phyloP scores from a whole-genome alignment of 331 rosid genomes.

The Arachis monticola region DNA sequence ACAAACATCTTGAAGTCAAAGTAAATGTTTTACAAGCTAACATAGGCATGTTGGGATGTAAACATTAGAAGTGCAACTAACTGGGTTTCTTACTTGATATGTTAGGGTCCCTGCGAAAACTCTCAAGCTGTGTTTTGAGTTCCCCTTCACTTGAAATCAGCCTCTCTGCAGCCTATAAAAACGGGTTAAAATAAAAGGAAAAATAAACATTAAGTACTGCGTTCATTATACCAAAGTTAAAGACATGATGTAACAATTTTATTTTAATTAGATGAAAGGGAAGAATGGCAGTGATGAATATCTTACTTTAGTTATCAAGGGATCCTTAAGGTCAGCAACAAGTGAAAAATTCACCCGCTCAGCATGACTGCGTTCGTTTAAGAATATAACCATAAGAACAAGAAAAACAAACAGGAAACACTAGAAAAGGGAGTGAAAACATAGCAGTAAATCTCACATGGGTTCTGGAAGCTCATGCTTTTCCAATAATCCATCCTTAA shows the following conservation, averaged over 20 bases:
- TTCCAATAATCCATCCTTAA: conserved; percentile 77
- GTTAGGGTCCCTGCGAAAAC: conserved; percentile 67
- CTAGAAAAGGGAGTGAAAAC: neutral
- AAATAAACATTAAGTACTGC: conserved; percentile 2
- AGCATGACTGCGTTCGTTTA: conserved; percentile 58
- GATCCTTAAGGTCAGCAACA: conserved; percentile 85
- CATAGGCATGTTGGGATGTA: neutral
- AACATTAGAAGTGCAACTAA: conserved; percentile 26
- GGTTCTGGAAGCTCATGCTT: conserved; percentile 84
- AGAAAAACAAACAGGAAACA: conserved; percentile 29
- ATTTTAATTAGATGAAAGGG: neutral
- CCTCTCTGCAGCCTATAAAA: conserved; percentile 89
- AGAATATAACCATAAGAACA: conserved; percentile 15
- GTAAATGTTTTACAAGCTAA: neutral
- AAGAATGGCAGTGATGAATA: neutral
- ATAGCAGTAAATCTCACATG: conserved; percentile 55
- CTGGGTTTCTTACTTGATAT: conserved; percentile 69
- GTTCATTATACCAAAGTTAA: conserved; percentile 10
- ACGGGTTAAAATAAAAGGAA: conserved; percentile 33
- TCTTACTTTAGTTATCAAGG: conserved; percentile 71
- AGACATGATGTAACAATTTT: neutral
- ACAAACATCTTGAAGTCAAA: conserved; percentile 18
- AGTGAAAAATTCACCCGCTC: conserved; percentile 70
- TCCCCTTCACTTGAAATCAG: conserved; percentile 75
- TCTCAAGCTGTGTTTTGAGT: conserved; percentile 73